Percentiles rank a stretch among this genome's conserved stretches.
phyloP scores from a whole-genome alignment of 495 filamentous ascomycete genomes.

The Lophiotrema nucula region DNA sequence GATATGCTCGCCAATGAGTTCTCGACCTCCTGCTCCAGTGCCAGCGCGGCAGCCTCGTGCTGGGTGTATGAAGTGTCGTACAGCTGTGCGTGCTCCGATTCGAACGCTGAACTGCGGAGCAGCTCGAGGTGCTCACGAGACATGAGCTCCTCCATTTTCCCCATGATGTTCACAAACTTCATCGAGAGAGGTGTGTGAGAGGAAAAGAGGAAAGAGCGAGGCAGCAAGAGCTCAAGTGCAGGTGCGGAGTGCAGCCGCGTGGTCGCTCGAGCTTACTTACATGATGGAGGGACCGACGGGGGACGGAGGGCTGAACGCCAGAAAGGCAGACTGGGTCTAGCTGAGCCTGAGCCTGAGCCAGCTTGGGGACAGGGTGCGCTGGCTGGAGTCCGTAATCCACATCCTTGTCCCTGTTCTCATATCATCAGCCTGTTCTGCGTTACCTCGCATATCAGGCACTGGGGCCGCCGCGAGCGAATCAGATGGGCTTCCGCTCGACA shows the following conservation, averaged over 20 bases:
- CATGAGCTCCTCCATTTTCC: slow-evolving; percentile 15
- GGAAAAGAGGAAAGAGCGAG: neutral
- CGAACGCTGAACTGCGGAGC: slow-evolving; percentile 28
- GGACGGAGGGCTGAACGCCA: no score
- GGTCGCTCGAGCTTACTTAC: no score
- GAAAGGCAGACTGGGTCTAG: no score
- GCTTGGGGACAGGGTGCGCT: neutral
- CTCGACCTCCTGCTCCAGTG: slow-evolving; percentile 24
- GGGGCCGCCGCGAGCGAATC: no score
- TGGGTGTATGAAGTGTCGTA: slow-evolving; percentile 30
- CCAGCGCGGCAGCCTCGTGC: slow-evolving; percentile 28
- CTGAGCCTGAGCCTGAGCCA: slow-evolving; percentile 5
- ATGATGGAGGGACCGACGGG: no score
- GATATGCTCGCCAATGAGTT: slow-evolving; percentile 18
- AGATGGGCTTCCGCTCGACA: no score
- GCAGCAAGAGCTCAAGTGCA: neutral
- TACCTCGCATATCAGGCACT: no score
- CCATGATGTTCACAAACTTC: slow-evolving; percentile 6
- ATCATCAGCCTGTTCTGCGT: no score
- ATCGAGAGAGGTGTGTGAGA: neutral
- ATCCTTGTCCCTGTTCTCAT: no score
- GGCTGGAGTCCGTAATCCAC: slow-evolving; percentile 11
- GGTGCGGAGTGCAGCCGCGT: slow-evolving; percentile 23
- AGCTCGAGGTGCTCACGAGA: slow-evolving; percentile 25
- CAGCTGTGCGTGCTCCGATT: slow-evolving; percentile 27